phyloP scores from a whole-genome alignment of 805 yeast species.

The Starmerella kuoi region DNA sequence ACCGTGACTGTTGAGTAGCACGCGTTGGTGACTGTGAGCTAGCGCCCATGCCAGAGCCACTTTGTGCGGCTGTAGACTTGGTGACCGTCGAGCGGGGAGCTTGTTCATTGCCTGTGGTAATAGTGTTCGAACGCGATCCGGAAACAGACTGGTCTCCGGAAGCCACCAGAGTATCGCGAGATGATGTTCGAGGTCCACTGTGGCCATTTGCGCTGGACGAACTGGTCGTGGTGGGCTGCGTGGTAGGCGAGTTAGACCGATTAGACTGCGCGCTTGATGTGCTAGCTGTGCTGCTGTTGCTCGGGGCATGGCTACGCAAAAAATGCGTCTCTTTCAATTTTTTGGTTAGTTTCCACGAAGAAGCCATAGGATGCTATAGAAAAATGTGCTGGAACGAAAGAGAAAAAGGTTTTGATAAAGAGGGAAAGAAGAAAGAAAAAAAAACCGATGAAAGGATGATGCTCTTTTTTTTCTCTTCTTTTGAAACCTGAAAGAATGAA shows the following conservation, averaged over 20 bases:
- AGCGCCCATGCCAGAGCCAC: background rate
- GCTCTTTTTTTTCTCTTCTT: no score
- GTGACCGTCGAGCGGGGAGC: conserved; percentile 1
- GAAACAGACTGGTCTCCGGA: background rate
- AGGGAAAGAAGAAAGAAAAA: no score
- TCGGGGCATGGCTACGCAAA: conserved; percentile 17
- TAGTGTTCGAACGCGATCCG: conserved; percentile 1
- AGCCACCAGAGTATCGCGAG: background rate
- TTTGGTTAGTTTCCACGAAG: conserved; percentile 38
- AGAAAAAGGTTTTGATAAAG: background rate
- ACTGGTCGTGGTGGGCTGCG: background rate
- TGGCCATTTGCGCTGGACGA: background rate
- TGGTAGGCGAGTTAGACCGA: background rate
- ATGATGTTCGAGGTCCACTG: background rate
- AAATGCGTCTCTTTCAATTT: conserved; percentile 34
- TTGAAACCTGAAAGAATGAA: no score
- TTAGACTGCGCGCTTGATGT: background rate
- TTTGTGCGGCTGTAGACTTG: background rate
- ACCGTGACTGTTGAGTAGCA: background rate
- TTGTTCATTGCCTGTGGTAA: background rate
- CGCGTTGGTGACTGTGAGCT: conserved; percentile 3
- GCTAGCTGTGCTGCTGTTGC: background rate
- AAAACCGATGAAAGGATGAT: no score
- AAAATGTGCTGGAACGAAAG: background rate
- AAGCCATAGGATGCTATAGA: conserved; percentile 9